phyloP scores from a whole-genome alignment of 345 rosid species.

The Eucalyptus cladocalyx region DNA sequence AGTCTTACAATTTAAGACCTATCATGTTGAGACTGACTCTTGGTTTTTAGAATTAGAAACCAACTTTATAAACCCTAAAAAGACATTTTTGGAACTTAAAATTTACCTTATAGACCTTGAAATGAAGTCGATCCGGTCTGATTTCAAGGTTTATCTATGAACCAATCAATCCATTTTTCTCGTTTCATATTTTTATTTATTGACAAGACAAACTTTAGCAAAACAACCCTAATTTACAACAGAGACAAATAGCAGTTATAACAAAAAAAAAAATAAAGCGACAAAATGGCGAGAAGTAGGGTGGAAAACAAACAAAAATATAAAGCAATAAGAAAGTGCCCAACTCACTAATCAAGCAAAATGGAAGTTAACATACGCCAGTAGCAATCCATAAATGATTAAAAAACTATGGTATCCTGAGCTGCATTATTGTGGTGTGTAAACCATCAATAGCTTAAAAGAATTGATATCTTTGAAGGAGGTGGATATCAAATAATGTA shows the following conservation, averaged over 20 bases:
- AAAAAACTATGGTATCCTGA: background rate
- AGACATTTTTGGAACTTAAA: background rate
- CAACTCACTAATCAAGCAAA: background rate
- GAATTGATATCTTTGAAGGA: background rate
- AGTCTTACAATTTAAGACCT: background rate
- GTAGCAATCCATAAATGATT: background rate
- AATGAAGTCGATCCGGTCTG: rapidly evolving
- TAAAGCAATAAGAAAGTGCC: background rate
- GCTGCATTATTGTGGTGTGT: background rate
- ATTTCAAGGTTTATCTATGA: background rate
- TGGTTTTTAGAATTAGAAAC: background rate
- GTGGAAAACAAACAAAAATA: background rate
- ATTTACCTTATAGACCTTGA: background rate
- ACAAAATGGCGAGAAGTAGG: background rate
- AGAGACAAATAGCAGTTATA: background rate
- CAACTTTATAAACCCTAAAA: background rate
- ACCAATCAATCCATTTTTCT: background rate
- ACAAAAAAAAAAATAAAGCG: background rate
- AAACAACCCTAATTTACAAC: background rate
- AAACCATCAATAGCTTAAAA: background rate
- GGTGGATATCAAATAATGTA: background rate
- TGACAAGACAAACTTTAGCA: background rate
- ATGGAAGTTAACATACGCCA: background rate
- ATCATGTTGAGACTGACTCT: rapidly evolving
- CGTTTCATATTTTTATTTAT: background rate